Percentiles rank a stretch among this genome's conserved stretches.
phyloP scores from a whole-genome alignment of 2,329 filamentous ascomycete genomes.

The Dryadomyces quercus-mongolicae region DNA sequence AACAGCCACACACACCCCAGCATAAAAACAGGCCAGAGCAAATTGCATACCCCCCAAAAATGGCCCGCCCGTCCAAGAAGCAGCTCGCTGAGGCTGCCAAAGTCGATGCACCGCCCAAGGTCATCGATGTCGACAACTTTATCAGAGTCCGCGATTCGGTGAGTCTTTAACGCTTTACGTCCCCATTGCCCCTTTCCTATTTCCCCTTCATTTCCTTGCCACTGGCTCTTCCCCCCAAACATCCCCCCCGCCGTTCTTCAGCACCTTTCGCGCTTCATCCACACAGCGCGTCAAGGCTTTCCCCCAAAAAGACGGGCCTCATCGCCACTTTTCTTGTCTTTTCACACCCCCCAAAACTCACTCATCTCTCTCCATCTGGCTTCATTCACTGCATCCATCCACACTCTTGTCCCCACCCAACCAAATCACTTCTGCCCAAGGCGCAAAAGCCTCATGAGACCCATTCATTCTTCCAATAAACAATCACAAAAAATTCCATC shows the following conservation, averaged over 20 bases:
- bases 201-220: not conserved
- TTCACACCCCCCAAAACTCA: not conserved
- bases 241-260: not conserved
- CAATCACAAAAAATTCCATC: not conserved
- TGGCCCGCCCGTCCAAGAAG: conserved; percentile 16
- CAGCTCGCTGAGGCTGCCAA: conserved; percentile 15
- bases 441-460: not conserved
- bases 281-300: not conserved
- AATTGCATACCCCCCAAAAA: conserved; percentile 9
- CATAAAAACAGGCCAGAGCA: not conserved
- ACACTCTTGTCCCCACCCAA: not conserved
- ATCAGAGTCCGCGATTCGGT: conserved; percentile 72
- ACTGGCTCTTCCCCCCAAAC: not conserved
- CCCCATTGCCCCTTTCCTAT: not conserved
- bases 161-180: too few relatives aligned
- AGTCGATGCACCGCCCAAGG: conserved; percentile 25
- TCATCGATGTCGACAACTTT: conserved; percentile 63
- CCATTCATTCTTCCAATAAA: not conserved
- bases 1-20: not conserved
- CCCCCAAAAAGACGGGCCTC: not conserved
- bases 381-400: not conserved
- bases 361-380: not conserved
- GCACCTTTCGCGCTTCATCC: not conserved
- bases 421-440: not conserved
- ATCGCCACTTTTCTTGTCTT: not conserved